A percentile compares a stretch with the other conserved stretches of the same genome.
Conservation (phyloP, 1,139 yeast genomes). For the Pichia kudriavzevii region DNA sequence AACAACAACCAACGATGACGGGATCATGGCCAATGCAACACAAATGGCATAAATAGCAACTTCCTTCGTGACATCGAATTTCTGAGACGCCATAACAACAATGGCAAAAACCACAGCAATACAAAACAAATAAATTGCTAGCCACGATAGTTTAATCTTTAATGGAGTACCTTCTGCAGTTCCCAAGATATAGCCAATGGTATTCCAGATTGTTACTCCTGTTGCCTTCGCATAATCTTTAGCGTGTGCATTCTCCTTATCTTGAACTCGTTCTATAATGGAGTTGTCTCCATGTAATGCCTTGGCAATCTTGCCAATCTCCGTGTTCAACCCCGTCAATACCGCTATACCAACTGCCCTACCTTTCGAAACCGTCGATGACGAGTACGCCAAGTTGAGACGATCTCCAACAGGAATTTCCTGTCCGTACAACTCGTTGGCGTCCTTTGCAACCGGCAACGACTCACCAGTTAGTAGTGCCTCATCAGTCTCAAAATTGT, state of each 20-base stretch:
- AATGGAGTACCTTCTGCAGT: slow-evolving; percentile 72
- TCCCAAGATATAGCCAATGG: slow-evolving; percentile 65
- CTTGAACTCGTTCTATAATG: slow-evolving; percentile 30
- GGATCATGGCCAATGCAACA: slow-evolving; percentile 78
- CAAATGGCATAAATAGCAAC: slow-evolving; percentile 81
- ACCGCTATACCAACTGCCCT: slow-evolving; percentile 65
- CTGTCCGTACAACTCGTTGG: slow-evolving; percentile 33
- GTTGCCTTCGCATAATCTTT: slow-evolving; percentile 45
- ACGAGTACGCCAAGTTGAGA: slow-evolving; percentile 63
- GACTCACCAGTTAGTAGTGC: slow-evolving; percentile 79
- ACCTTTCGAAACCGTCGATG: slow-evolving; percentile 69
- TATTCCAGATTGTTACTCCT: slow-evolving; percentile 39
- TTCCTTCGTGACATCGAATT: slow-evolving; percentile 54
- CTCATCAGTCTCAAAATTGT: slow-evolving; percentile 74
- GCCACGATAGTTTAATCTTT: slow-evolving; percentile 57
- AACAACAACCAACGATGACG: slow-evolving; percentile 73
- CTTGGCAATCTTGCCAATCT: slow-evolving; percentile 70
- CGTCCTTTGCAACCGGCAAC: slow-evolving; percentile 59
- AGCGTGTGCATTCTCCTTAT: slow-evolving; percentile 31
- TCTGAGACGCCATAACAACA: slow-evolving; percentile 73
- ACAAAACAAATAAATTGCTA: slow-evolving; percentile 60
- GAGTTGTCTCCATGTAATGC: slow-evolving; percentile 41
- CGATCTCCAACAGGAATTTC: slow-evolving; percentile 69
- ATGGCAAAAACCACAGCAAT: slow-evolving; percentile 73
- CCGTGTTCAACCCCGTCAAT: slow-evolving; percentile 63